These are phyloP conservation scores for Sedum album DNA, from an alignment of 164 flowering plant genomes.

Conservation along the genomic window DNA sequence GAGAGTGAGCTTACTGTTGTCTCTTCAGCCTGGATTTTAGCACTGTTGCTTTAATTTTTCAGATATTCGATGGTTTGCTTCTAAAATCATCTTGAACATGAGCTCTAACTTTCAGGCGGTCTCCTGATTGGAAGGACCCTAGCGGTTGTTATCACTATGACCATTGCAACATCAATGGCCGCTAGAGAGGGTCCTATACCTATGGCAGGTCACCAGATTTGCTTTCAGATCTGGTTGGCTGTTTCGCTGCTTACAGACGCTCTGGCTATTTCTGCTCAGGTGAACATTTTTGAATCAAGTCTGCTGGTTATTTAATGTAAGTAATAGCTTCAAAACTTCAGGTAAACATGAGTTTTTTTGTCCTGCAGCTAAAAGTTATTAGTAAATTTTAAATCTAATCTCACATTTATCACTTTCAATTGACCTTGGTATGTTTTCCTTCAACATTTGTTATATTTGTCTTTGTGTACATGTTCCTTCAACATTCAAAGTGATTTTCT, in stretches of 20 bases:
- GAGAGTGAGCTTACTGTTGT: background rate
- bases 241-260: conserved; percentile 90
- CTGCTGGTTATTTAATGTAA: background rate
- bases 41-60: too few species aligned
- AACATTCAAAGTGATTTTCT: too few species aligned
- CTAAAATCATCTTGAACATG: background rate
- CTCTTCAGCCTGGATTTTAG: background rate
- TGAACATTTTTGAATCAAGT: conserved; percentile 14
- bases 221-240: conserved; percentile 84
- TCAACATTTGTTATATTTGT: background rate
- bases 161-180: conserved; percentile 80
- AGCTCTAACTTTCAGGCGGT: conserved; percentile 42
- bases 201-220: conserved; percentile 95
- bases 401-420: background rate
- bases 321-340: background rate
- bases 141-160: conserved; percentile 63
- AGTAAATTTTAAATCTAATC: background rate
- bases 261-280: conserved; percentile 95
- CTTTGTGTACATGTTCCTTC: too few species aligned
- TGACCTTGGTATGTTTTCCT: background rate
- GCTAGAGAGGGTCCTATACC: conserved; percentile 73
- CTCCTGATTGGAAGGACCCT: conserved; percentile 75
- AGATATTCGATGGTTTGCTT: background rate
- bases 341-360: background rate
- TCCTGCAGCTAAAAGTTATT: background rate